A percentile compares a stretch with the other conserved stretches of the same genome.
These are phyloP conservation scores for Carnegiea gigantea DNA, from an alignment of 179 eudicot species.

Conservation along the genomic window DNA sequence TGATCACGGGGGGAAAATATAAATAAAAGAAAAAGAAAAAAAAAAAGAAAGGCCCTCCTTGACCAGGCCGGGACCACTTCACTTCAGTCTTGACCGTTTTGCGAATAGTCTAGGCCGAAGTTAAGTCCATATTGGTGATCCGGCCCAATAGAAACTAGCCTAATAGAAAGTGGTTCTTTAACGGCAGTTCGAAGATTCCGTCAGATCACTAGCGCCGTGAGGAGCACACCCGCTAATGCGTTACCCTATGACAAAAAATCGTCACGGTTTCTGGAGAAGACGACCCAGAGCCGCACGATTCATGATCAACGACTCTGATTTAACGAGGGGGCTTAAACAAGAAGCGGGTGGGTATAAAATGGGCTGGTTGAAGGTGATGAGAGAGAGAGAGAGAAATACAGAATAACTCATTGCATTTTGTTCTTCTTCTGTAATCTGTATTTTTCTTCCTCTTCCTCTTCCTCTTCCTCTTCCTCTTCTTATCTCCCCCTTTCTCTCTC, in stretches of 20 bases:
- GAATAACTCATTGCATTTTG: slow-evolving; percentile 9
- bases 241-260: slow-evolving; percentile 6
- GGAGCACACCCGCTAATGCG: neutral
- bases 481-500: neutral
- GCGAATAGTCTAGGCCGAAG: neutral
- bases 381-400: slow-evolving; percentile 25
- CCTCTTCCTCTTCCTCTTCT: neutral
- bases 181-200: slow-evolving; percentile 32
- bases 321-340: slow-evolving; percentile 6
- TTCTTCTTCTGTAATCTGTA: neutral
- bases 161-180: neutral
- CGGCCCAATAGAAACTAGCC: neutral
- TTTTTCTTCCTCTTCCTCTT: neutral
- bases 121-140: neutral
- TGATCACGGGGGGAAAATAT: no score
- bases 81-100: neutral
- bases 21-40: no score
- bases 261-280: slow-evolving; percentile 24
- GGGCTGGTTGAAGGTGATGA: slow-evolving; percentile 24
- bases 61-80: no score
- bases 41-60: no score
- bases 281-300: slow-evolving; percentile 33
- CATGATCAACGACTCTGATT: slow-evolving; percentile 30
- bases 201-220: slow-evolving; percentile 21
- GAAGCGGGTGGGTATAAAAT: slow-evolving; percentile 54